Evolutionary conservation across 495 filamentous ascomycete species (phyloP).

Genomic region (Achaetomiella virescens): DNA sequence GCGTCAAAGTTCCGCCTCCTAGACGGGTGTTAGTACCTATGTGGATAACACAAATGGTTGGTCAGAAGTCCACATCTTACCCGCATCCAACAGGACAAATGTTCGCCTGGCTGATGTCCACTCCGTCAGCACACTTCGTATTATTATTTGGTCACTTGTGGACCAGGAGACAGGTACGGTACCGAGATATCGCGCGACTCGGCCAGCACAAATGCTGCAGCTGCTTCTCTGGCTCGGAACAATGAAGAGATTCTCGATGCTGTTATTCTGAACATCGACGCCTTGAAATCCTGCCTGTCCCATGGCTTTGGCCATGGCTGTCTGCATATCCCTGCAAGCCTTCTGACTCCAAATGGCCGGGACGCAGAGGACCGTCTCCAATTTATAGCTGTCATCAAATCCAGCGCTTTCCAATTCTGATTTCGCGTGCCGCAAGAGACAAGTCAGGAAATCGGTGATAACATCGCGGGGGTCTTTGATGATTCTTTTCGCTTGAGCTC

Average conservation of each 20-base stretch:
- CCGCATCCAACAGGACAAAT: constrained; percentile 15
- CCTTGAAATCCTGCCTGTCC: constrained; percentile 15
- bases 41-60: neutral
- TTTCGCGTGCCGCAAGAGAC: no score
- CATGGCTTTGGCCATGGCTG: constrained; percentile 25
- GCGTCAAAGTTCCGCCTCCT: constrained; percentile 41
- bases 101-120: neutral
- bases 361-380: constrained; percentile 29
- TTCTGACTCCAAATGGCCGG: constrained; percentile 28
- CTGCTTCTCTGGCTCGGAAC: constrained; percentile 32
- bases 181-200: neutral
- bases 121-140: neutral
- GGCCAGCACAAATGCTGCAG: constrained; percentile 24
- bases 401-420: no score
- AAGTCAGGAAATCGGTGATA: no score
- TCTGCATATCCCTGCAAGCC: constrained; percentile 29
- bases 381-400: no score
- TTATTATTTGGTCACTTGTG: no score
- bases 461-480: no score
- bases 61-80: constrained; percentile 13
- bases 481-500: no score
- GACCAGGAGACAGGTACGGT: neutral
- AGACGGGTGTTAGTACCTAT: constrained; percentile 25
- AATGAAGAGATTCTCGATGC: constrained; percentile 17
- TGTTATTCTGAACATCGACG: constrained; percentile 13